Evolutionary conservation across 352 stramenopile species (phyloP).

Genomic region (Phytopythium helicoides): DNA sequence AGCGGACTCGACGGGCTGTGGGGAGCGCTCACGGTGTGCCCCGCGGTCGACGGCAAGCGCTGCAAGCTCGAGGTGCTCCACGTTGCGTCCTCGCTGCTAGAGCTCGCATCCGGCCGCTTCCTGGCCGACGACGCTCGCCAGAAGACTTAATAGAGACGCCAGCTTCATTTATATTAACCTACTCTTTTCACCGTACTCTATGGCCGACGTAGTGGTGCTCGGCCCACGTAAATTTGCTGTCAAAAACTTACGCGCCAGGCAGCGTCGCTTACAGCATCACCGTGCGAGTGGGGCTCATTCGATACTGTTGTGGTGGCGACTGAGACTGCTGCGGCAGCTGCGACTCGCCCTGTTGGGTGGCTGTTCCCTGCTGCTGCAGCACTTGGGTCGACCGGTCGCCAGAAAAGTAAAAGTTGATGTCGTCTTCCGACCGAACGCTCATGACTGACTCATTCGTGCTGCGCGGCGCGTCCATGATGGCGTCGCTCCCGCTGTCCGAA

Average conservation of each 20-base stretch:
- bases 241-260: not conserved
- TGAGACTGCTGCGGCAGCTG: not conserved
- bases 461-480: conserved; percentile 6
- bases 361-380: too few species aligned
- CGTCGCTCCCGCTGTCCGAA: conserved; percentile 25
- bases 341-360: not conserved
- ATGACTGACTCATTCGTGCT: conserved; percentile 50
- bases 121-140: conserved; percentile 18
- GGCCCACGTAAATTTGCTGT: not conserved
- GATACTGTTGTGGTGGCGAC: not conserved
- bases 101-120: conserved; percentile 63
- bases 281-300: not conserved
- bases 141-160: too few species aligned
- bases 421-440: conserved; percentile 62
- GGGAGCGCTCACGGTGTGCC: conserved; percentile 75
- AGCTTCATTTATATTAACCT: too few species aligned
- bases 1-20: conserved; percentile 58
- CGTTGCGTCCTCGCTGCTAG: conserved; percentile 57
- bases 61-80: conserved; percentile 67
- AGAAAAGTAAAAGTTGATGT: conserved; percentile 50
- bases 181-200: too few species aligned
- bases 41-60: conserved; percentile 55
- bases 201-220: too few species aligned
- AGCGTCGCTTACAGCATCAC: not conserved
- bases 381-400: conserved; percentile 17